Percentiles rank a stretch among this genome's conserved stretches.
Conservation (phyloP, 257 asterid species). For the Paraleonurus japonicus region DNA sequence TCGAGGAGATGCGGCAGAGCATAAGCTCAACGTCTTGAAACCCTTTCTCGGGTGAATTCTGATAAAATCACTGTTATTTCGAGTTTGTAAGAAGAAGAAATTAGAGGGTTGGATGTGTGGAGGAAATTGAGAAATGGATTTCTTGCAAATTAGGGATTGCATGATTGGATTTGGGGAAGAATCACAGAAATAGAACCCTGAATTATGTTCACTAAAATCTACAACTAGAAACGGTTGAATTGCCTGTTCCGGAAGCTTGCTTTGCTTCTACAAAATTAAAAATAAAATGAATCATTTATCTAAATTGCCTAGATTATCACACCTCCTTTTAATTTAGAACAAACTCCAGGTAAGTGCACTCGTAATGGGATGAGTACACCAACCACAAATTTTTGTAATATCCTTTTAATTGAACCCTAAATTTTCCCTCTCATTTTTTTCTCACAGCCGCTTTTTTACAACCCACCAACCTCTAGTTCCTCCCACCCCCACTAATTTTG, state of each 20-base stretch:
- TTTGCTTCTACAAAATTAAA: too few relatives aligned
- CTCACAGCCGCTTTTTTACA: too few relatives aligned
- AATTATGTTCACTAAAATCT: background rate
- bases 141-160: slow-evolving; percentile 52
- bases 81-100: slow-evolving; percentile 23
- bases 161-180: slow-evolving; percentile 32
- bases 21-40: slow-evolving; percentile 30
- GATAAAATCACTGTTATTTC: slow-evolving; percentile 30
- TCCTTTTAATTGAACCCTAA: too few relatives aligned
- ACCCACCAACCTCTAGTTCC: too few relatives aligned
- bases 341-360: too few relatives aligned
- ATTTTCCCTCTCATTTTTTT: too few relatives aligned
- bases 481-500: too few relatives aligned
- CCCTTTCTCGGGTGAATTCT: slow-evolving; percentile 29
- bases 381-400: too few relatives aligned
- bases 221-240: background rate
- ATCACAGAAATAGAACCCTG: slow-evolving; percentile 8
- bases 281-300: too few relatives aligned
- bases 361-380: too few relatives aligned
- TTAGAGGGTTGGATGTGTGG: slow-evolving; percentile 24
- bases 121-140: slow-evolving; percentile 30
- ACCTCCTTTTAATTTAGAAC: too few relatives aligned
- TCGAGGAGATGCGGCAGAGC: slow-evolving; percentile 45
- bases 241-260: background rate
- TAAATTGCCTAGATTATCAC: too few relatives aligned